These are phyloP conservation scores for Penicillium nucicola DNA, from an alignment of 495 filamentous ascomycete species.

Conservation along the genomic window DNA sequence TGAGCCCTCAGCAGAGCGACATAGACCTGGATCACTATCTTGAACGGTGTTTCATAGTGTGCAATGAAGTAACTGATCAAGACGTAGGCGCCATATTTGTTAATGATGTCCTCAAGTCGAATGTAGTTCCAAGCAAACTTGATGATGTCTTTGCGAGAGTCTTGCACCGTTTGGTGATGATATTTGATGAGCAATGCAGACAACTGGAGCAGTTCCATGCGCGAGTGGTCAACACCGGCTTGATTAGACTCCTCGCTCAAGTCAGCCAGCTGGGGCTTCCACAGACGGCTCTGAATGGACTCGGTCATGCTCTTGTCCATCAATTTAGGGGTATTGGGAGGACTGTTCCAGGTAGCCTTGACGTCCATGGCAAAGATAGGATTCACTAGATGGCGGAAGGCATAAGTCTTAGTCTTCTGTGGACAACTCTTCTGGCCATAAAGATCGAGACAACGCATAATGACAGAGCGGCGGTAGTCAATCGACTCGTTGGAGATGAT, in stretches of 20 bases:
- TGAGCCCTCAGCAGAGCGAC: slow-evolving; percentile 85
- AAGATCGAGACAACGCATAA: slow-evolving; percentile 83
- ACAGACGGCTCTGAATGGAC: slow-evolving; percentile 87
- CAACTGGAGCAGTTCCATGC: slow-evolving; percentile 93
- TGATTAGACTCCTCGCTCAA: slow-evolving; percentile 80
- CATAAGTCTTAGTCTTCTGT: slow-evolving; percentile 89
- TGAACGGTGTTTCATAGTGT: slow-evolving; percentile 91
- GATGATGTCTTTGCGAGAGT: slow-evolving; percentile 95
- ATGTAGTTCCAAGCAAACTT: slow-evolving; percentile 99
- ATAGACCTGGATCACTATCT: slow-evolving; percentile 94
- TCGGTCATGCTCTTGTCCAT: slow-evolving; percentile 89
- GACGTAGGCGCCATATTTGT: slow-evolving; percentile 97
- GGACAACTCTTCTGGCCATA: slow-evolving; percentile 74
- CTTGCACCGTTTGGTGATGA: slow-evolving; percentile 75
- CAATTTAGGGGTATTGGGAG: slow-evolving; percentile 62
- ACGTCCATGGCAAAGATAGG: slow-evolving; percentile 97
- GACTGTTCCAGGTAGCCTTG: slow-evolving; percentile 53
- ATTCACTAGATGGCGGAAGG: slow-evolving; percentile 89
- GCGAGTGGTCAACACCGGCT: slow-evolving; percentile 87
- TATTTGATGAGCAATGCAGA: slow-evolving; percentile 95
- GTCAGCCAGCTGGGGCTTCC: slow-evolving; percentile 84
- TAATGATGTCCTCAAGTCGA: slow-evolving; percentile 94
- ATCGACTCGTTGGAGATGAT: slow-evolving; percentile 83
- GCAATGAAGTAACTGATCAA: slow-evolving; percentile 97
- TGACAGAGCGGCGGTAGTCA: slow-evolving; percentile 81